These are phyloP conservation scores for Teratosphaeria destructans DNA, from an alignment of 2,329 filamentous ascomycete genomes.

Conservation along the genomic window DNA sequence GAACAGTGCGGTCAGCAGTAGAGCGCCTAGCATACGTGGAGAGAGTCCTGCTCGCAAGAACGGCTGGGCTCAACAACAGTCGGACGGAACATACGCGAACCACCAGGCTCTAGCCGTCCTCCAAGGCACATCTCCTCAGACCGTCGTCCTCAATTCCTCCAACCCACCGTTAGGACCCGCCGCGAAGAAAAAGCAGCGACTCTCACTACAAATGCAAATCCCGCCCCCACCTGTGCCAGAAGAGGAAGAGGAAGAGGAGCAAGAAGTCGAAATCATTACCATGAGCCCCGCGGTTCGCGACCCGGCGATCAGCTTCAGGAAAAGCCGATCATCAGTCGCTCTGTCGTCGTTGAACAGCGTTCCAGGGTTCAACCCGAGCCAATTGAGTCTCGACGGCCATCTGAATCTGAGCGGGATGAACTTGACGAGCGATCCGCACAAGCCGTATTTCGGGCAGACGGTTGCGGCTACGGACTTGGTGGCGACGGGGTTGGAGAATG, in stretches of 20 bases:
- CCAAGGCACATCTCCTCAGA: conserved; percentile 2
- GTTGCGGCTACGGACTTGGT: conserved; percentile 16
- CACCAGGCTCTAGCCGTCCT: conserved; percentile 6
- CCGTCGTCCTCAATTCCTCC: neutral
- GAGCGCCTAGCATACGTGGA: neutral
- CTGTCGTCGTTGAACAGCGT: neutral
- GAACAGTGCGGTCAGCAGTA: neutral
- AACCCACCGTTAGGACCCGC: neutral
- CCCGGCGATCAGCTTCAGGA: conserved; percentile 5
- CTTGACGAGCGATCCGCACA: conserved; percentile 3
- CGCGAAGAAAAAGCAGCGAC: conserved; percentile 4
- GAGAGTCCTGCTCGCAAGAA: conserved; percentile 4
- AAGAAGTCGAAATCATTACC: conserved; percentile 15
- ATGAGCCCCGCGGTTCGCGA: conserved; percentile 13
- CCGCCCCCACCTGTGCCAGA: conserved; percentile 12
- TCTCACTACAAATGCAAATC: conserved; percentile 10
- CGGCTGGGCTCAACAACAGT: neutral
- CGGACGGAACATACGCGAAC: neutral
- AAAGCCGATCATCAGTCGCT: conserved; percentile 4
- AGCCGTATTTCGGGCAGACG: conserved; percentile 16
- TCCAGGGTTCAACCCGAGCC: neutral
- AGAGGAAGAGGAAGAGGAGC: conserved; percentile 10
- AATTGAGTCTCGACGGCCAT: neutral
- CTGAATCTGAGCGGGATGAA: conserved; percentile 5
- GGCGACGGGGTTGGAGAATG: conserved; percentile 21